A percentile compares a stretch with the other conserved stretches of the same genome.
Conservation (phyloP, 2,329 filamentous ascomycete genomes). For the Bimuria novae-zelandiae region DNA sequence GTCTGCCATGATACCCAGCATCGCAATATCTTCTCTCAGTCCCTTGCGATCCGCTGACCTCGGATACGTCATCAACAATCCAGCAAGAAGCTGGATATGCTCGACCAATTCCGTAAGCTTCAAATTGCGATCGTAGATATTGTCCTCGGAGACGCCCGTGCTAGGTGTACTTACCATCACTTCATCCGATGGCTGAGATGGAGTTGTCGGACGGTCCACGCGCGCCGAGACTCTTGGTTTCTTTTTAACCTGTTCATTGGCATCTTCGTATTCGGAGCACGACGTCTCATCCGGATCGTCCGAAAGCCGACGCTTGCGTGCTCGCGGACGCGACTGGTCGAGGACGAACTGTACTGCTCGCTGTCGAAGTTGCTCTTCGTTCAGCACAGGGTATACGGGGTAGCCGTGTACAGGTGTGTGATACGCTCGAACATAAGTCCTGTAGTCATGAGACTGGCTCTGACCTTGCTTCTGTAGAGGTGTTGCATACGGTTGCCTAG, state of each 20-base stretch:
- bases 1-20: slow-evolving; percentile 20
- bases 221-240: not conserved
- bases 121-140: slow-evolving; percentile 12
- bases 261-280: slow-evolving; percentile 7
- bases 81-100: slow-evolving; percentile 21
- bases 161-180: not conserved
- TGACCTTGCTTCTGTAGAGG: not conserved
- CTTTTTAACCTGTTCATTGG: not conserved
- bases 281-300: slow-evolving; percentile 14
- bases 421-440: not conserved
- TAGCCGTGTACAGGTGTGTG: not conserved
- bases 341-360: slow-evolving; percentile 21
- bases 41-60: slow-evolving; percentile 16
- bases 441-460: slow-evolving; percentile 1
- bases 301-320: slow-evolving; percentile 13
- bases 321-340: slow-evolving; percentile 14
- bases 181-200: not conserved
- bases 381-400: not conserved
- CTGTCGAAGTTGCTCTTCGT: slow-evolving; percentile 21
- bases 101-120: slow-evolving; percentile 17
- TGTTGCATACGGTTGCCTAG: not conserved
- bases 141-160: slow-evolving; percentile 9
- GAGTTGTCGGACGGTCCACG: not conserved
- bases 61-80: slow-evolving; percentile 23
- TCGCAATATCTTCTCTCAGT: slow-evolving; percentile 25